Percentiles rank a stretch among this genome's conserved stretches.
Evolutionary conservation across 352 stramenopile species (phyloP).

Genomic region (Phytophthora parvispora): DNA sequence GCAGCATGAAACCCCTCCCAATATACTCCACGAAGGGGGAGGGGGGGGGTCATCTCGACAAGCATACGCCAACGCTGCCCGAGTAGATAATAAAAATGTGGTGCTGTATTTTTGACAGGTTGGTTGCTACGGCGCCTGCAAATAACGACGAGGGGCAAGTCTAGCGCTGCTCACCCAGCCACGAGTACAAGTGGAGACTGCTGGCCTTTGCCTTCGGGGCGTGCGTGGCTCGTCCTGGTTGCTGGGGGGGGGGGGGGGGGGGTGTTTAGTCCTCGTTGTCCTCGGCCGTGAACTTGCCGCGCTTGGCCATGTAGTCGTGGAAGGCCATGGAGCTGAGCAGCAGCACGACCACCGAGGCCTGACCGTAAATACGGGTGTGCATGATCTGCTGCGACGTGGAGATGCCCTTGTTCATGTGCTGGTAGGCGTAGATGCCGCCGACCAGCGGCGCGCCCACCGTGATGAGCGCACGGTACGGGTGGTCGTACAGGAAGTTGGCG

Average conservation of each 20-base stretch:
- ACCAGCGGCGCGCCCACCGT: slow-evolving; percentile 70
- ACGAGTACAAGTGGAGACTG: not conserved
- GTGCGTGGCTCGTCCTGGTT: not conserved
- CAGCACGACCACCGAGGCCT: slow-evolving; percentile 72
- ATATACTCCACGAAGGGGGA: not conserved
- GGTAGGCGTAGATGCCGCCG: slow-evolving; percentile 76
- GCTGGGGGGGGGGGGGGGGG: no score
- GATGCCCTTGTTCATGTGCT: slow-evolving; percentile 79
- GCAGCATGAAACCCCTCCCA: slow-evolving; percentile 19
- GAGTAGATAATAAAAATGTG: slow-evolving; percentile 28
- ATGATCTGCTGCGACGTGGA: slow-evolving; percentile 87
- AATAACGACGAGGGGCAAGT: not conserved
- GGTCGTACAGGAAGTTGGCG: slow-evolving; percentile 86
- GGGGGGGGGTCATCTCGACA: not conserved
- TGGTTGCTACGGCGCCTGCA: not conserved
- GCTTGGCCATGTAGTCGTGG: slow-evolving; percentile 87
- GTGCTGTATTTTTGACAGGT: slow-evolving; percentile 30
- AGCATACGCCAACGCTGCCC: not conserved
- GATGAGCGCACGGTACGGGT: slow-evolving; percentile 75
- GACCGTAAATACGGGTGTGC: slow-evolving; percentile 89
- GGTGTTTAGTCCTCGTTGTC: slow-evolving; percentile 40
- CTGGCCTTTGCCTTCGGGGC: slow-evolving; percentile 13
- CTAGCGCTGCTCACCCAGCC: no score
- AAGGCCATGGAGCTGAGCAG: slow-evolving; percentile 87
- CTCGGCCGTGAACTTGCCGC: slow-evolving; percentile 68